A percentile compares a stretch with the other conserved stretches of the same genome.
These are phyloP conservation scores for Fusarium drepaniforme DNA, from an alignment of 2,329 filamentous ascomycete species.

Conservation along the genomic window DNA sequence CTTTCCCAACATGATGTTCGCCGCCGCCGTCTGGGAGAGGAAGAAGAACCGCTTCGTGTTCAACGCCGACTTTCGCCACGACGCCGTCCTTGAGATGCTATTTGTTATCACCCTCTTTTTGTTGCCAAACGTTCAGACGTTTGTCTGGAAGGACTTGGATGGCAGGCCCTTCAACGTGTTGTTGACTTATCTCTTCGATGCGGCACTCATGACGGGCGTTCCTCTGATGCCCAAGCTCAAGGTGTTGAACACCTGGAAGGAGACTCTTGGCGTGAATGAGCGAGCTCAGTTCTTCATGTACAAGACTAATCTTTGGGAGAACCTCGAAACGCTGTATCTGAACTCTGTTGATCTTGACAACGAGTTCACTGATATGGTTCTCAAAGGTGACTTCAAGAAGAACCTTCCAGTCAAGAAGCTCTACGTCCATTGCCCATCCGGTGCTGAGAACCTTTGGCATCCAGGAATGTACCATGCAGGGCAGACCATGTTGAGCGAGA, in stretches of 20 bases:
- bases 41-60: constrained; percentile 26
- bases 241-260: constrained; percentile 19
- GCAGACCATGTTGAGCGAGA: neutral
- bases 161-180: constrained; percentile 20
- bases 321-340: constrained; percentile 11
- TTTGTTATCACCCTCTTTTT: constrained; percentile 28
- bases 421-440: constrained; percentile 6
- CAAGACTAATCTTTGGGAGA: constrained; percentile 25
- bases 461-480: neutral
- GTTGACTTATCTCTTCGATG: constrained; percentile 6
- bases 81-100: constrained; percentile 27
- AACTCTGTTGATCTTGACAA: constrained; percentile 25
- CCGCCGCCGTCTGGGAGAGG: constrained; percentile 19
- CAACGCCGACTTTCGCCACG: constrained; percentile 28
- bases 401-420: constrained; percentile 21
- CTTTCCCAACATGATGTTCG: constrained; percentile 20
- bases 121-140: constrained; percentile 21
- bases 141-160: constrained; percentile 25
- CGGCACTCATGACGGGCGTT: neutral
- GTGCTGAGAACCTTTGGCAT: constrained; percentile 6
- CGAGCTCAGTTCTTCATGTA: constrained; percentile 29
- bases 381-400: constrained; percentile 15
- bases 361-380: constrained; percentile 23
- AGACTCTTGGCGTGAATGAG: neutral
- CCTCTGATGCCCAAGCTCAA: constrained; percentile 24